Evolutionary conservation across 108 stramenopile genomes (phyloP).

Genomic region (Cyclotella kingstonii): DNA sequence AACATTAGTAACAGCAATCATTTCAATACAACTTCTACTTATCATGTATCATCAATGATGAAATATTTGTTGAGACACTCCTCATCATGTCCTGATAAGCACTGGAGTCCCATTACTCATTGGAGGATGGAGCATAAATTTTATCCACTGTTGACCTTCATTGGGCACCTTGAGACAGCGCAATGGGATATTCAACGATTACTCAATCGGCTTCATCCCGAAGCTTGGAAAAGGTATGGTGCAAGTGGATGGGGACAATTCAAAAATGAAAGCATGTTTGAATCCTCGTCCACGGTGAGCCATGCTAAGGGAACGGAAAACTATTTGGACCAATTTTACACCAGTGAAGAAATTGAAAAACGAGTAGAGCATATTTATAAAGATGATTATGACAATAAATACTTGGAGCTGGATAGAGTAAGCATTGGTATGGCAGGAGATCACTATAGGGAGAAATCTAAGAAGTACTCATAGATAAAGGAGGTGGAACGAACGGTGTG

Average conservation of each 20-base stretch:
- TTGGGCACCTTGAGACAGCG: slow-evolving; percentile 12
- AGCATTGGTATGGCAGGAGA: background rate
- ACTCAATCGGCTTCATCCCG: slow-evolving; percentile 1
- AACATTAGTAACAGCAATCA: too few relatives aligned
- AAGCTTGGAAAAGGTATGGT: slow-evolving; percentile 49
- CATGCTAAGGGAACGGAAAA: slow-evolving; percentile 6
- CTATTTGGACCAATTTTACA: slow-evolving; percentile 1
- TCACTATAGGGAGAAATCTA: slow-evolving; percentile 1
- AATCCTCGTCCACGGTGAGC: slow-evolving; percentile 6
- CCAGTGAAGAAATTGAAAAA: background rate
- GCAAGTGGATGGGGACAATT: slow-evolving; percentile 44
- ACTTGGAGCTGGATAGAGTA: slow-evolving; percentile 7
- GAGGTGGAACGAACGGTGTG: too few relatives aligned
- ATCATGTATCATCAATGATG: too few relatives aligned
- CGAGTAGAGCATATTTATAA: slow-evolving; percentile 8
- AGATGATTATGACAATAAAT: slow-evolving; percentile 14
- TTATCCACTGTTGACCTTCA: slow-evolving; percentile 6
- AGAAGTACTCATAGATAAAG: too few relatives aligned
- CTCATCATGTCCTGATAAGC: slow-evolving; percentile 4
- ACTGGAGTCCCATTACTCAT: slow-evolving; percentile 13
- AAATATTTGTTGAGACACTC: background rate
- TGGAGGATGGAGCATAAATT: slow-evolving; percentile 5
- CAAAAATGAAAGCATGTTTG: slow-evolving; percentile 46
- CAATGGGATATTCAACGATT: background rate
- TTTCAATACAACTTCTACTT: background rate